Evolutionary conservation across 2,329 filamentous ascomycete genomes (phyloP).

Genomic region (Neonectria faginata): DNA sequence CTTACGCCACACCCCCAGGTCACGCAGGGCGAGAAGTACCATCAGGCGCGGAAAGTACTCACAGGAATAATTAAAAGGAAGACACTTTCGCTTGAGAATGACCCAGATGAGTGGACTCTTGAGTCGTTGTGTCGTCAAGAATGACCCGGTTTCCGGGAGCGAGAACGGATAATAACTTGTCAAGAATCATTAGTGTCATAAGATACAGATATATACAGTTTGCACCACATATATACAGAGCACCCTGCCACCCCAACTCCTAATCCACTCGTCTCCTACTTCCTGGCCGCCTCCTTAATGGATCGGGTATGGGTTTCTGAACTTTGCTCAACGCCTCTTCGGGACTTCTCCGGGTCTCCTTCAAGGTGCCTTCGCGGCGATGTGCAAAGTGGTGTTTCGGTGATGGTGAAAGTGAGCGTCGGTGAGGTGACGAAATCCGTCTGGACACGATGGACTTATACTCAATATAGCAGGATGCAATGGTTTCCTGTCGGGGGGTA

Average conservation of each 20-base stretch:
- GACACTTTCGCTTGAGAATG: constrained; percentile 40
- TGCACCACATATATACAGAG: constrained; percentile 56
- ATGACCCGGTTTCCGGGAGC: constrained; percentile 36
- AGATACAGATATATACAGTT: constrained; percentile 54
- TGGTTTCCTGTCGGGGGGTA: constrained; percentile 55
- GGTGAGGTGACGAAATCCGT: constrained; percentile 50
- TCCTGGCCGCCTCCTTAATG: constrained; percentile 55
- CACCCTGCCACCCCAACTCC: constrained; percentile 47
- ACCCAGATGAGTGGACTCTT: constrained; percentile 32
- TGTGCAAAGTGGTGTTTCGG: constrained; percentile 49
- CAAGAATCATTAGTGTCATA: constrained; percentile 51
- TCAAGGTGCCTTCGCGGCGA: constrained; percentile 43
- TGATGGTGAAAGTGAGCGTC: constrained; percentile 51
- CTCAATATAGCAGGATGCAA: constrained; percentile 53
- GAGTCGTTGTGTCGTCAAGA: constrained; percentile 24
- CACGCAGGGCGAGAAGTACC: constrained; percentile 36
- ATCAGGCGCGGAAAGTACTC: constrained; percentile 45
- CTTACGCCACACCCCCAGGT: constrained; percentile 32
- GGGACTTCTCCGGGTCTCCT: constrained; percentile 58
- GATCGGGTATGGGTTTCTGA: constrained; percentile 59
- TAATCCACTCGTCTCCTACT: constrained; percentile 57
- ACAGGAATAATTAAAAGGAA: constrained; percentile 40
- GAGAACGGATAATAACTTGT: constrained; percentile 27
- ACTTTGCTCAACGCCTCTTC: constrained; percentile 61
- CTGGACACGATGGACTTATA: constrained; percentile 49